Conservation (phyloP, 1,284 basidiomycete species). For the Apiotrichum sp. region DNA sequence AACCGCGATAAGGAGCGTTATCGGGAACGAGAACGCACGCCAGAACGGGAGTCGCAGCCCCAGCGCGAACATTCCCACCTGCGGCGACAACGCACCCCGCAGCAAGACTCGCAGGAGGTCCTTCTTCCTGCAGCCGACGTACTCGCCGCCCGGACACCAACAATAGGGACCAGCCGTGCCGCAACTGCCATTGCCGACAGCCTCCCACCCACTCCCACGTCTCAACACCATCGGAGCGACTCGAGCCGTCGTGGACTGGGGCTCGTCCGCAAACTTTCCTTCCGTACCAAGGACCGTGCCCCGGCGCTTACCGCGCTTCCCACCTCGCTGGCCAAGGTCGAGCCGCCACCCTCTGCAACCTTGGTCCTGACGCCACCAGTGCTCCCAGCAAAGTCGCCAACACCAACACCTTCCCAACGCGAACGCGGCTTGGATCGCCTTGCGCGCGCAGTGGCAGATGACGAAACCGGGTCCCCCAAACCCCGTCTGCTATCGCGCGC, state of each 20-base stretch:
- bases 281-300: conserved; percentile 5
- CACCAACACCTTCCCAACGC: too few species aligned
- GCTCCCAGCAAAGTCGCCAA: too few species aligned
- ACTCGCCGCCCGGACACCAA: background rate
- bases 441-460: background rate
- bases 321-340: background rate
- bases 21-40: background rate
- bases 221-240: background rate
- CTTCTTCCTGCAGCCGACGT: background rate
- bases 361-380: too few species aligned
- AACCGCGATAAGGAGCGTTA: background rate
- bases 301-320: background rate
- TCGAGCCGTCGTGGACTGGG: conserved; percentile 5
- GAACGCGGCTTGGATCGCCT: background rate
- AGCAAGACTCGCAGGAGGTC: background rate
- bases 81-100: background rate
- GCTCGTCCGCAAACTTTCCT: conserved; percentile 11
- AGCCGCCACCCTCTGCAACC: background rate
- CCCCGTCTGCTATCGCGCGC: background rate
- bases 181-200: too few species aligned
- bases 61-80: background rate
- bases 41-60: background rate
- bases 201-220: background rate
- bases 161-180: background rate
- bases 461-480: background rate